phyloP scores from a whole-genome alignment of 1,284 basidiomycete species.

The Somion occarium region DNA sequence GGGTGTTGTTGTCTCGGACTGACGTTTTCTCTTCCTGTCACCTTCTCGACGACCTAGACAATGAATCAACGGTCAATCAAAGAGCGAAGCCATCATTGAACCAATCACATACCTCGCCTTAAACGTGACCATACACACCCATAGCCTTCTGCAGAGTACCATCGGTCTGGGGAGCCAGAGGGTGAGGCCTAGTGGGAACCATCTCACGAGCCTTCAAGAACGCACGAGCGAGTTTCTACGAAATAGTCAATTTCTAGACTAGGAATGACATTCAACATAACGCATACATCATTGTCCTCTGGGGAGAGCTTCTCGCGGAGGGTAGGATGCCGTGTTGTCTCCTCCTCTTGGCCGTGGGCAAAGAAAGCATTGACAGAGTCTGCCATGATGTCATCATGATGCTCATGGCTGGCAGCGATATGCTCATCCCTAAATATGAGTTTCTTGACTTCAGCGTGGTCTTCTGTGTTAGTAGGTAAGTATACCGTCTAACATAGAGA shows the following conservation, averaged over 20 bases:
- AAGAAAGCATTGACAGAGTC: conserved; percentile 22
- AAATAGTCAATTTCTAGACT: background rate
- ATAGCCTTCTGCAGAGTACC: conserved; percentile 4
- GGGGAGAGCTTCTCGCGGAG: conserved; percentile 15
- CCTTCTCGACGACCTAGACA: background rate
- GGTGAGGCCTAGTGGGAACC: conserved; percentile 9
- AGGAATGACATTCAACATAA: background rate
- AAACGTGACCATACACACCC: conserved; percentile 3
- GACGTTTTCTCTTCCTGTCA: background rate
- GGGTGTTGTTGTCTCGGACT: background rate
- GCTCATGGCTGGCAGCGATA: conserved; percentile 8
- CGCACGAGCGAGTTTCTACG: conserved; percentile 9
- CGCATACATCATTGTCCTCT: conserved; percentile 22
- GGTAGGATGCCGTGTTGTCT: conserved; percentile 18
- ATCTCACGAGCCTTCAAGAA: conserved; percentile 18
- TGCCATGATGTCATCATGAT: conserved; percentile 19
- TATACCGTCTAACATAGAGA: background rate
- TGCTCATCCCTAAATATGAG: conserved; percentile 18
- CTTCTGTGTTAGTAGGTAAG: conserved; percentile 11
- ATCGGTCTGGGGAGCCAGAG: conserved; percentile 1
- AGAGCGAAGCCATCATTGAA: background rate
- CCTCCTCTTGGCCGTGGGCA: conserved; percentile 22
- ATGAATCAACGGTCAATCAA: background rate
- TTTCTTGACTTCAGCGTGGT: conserved; percentile 21
- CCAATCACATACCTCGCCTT: conserved; percentile 2